Conservation (phyloP, 2,329 filamentous ascomycete species). For the Diaporthe ampelina region DNA sequence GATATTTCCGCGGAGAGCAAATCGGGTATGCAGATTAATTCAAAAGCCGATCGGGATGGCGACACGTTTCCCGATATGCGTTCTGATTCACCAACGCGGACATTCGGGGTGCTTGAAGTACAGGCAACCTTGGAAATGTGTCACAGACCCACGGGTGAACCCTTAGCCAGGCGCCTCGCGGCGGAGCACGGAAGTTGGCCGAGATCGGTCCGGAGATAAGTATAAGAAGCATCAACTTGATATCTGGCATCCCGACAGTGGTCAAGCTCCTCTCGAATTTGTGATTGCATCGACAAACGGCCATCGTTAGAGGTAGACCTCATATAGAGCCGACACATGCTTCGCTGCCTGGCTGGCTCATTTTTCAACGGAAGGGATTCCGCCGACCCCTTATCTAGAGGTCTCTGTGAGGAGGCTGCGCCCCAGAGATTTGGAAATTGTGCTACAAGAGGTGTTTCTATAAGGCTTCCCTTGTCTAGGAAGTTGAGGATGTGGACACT, state of each 20-base stretch:
- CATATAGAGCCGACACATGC: background rate
- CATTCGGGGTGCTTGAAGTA: background rate
- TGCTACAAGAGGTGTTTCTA: no score
- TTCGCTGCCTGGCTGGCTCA: no score
- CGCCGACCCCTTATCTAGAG: no score
- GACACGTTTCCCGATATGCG: background rate
- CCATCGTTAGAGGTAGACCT: background rate
- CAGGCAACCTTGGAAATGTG: background rate
- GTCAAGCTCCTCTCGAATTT: no score
- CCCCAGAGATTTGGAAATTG: no score
- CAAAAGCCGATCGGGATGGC: background rate
- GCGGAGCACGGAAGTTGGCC: slow-evolving; percentile 20
- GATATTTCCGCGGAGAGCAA: background rate
- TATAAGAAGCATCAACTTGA: slow-evolving; percentile 6
- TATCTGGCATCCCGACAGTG: background rate
- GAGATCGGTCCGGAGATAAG: slow-evolving; percentile 2
- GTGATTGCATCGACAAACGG: background rate
- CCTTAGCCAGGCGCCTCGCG: slow-evolving; percentile 3
- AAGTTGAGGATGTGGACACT: no score
- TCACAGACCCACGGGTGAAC: slow-evolving; percentile 8
- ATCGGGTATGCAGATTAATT: background rate
- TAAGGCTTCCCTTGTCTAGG: no score
- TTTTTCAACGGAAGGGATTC: no score
- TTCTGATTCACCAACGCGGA: background rate
- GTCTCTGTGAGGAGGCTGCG: no score